Evolutionary conservation across 768 basidiomycete species (phyloP).

Genomic region (Royoungia palumana): DNA sequence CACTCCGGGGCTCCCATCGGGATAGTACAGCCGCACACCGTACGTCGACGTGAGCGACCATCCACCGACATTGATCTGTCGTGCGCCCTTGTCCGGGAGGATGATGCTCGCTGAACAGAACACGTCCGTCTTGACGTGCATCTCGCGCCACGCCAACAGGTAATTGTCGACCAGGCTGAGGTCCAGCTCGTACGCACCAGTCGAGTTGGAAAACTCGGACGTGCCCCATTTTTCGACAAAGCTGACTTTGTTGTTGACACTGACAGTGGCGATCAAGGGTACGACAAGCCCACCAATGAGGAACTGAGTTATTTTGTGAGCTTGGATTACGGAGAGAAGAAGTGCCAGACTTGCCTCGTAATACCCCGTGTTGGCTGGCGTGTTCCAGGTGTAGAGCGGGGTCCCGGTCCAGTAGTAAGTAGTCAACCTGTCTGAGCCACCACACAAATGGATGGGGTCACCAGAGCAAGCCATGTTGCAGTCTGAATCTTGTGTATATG

Average conservation of each 20-base stretch:
- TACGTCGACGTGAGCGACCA: conserved; percentile 72
- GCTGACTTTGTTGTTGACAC: conserved; percentile 77
- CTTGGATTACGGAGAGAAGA: background rate
- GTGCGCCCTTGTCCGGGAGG: conserved; percentile 67
- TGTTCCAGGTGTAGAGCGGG: conserved; percentile 58
- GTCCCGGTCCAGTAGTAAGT: conserved; percentile 54
- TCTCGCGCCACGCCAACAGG: conserved; percentile 60
- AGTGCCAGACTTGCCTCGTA: conserved; percentile 56
- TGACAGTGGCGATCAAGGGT: conserved; percentile 71
- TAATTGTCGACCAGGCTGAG: conserved; percentile 48
- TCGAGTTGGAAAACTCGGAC: conserved; percentile 56
- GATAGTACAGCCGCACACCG: conserved; percentile 71
- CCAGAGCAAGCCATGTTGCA: conserved; percentile 61
- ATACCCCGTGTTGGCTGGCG: conserved; percentile 57
- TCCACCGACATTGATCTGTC: conserved; percentile 31
- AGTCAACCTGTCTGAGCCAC: conserved; percentile 50
- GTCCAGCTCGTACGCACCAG: conserved; percentile 79
- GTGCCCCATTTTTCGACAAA: conserved; percentile 78
- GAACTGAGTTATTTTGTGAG: conserved; percentile 31
- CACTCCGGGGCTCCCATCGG: conserved; percentile 62
- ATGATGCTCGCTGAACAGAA: conserved; percentile 76
- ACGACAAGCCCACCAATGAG: conserved; percentile 60
- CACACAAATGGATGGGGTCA: conserved; percentile 67
- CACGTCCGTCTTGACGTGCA: conserved; percentile 75
- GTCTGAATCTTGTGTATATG: conserved; percentile 33